These are phyloP conservation scores for Hyparrhenia diplandra DNA, from an alignment of 176 grass and related monocot species.

Conservation along the genomic window DNA sequence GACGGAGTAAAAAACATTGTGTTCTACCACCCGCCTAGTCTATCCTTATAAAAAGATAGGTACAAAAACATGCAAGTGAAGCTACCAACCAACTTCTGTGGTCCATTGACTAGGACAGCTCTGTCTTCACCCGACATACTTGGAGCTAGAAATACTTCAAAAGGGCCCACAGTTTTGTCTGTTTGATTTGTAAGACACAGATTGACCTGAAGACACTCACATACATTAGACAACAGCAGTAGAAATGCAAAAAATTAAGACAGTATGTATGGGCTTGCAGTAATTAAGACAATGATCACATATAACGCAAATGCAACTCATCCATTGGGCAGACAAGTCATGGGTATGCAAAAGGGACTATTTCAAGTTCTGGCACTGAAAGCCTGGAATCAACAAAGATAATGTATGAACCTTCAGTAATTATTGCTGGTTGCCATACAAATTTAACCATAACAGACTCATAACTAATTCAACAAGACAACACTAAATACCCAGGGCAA, in stretches of 20 bases:
- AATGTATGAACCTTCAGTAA: conserved; percentile 19
- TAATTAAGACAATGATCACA: not conserved
- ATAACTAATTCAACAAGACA: not conserved
- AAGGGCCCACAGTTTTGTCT: conserved; percentile 92
- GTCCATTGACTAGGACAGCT: conserved; percentile 80
- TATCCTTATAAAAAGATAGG: not conserved
- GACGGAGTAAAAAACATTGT: not conserved
- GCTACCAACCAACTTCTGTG: conserved; percentile 86
- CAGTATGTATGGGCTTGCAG: not conserved
- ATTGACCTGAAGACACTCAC: conserved; percentile 56
- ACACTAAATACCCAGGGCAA: not conserved
- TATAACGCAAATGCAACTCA: not conserved
- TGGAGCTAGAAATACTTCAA: conserved; percentile 82
- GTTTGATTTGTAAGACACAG: conserved; percentile 75
- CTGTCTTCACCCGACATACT: conserved; percentile 57
- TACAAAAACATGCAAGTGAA: conserved; percentile 15
- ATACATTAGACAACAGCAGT: conserved; percentile 16
- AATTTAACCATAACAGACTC: not conserved
- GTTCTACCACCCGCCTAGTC: not conserved
- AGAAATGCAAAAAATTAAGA: not conserved
- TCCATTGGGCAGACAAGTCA: conserved; percentile 1
- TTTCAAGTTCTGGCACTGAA: conserved; percentile 3
- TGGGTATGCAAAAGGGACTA: not conserved
- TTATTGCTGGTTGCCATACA: not conserved
- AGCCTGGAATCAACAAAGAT: not conserved